These are phyloP conservation scores for Silene uniflora DNA, from an alignment of 148 eudicot species.

Conservation along the genomic window DNA sequence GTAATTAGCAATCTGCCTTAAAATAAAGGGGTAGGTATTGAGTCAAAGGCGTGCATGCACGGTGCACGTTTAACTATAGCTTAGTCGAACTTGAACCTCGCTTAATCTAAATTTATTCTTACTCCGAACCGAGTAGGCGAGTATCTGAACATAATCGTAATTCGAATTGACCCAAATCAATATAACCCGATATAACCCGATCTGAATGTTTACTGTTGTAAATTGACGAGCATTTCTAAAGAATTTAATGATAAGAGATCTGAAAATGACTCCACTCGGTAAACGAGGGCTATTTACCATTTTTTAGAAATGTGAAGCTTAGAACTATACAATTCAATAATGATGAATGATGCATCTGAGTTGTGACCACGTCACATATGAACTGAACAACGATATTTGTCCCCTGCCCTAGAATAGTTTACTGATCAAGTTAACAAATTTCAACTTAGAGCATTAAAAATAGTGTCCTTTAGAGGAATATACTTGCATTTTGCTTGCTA, in stretches of 20 bases:
- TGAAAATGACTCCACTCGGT: no score
- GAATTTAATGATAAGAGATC: no score
- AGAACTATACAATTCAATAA: not conserved
- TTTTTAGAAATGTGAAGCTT: not conserved
- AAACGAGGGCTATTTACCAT: no score
- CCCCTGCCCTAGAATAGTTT: not conserved
- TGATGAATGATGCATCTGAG: not conserved
- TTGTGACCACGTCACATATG: not conserved
- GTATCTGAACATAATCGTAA: no score
- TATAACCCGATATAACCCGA: no score
- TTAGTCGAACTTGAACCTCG: not conserved
- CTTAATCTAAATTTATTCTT: not conserved
- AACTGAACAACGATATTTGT: not conserved
- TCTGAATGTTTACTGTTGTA: no score
- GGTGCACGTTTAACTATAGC: not conserved
- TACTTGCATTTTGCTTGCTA: not conserved
- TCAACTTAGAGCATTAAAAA: not conserved
- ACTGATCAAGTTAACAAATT: not conserved
- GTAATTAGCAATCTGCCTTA: not conserved
- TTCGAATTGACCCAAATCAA: no score
- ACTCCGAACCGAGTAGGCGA: not conserved
- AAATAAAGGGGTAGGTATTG: not conserved
- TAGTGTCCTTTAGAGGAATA: not conserved
- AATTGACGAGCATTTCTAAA: no score
- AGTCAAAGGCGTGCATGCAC: constrained; percentile 1